These are phyloP conservation scores for Apiospora sp. DNA, from an alignment of 2,329 filamentous ascomycete genomes.

Conservation along the genomic window DNA sequence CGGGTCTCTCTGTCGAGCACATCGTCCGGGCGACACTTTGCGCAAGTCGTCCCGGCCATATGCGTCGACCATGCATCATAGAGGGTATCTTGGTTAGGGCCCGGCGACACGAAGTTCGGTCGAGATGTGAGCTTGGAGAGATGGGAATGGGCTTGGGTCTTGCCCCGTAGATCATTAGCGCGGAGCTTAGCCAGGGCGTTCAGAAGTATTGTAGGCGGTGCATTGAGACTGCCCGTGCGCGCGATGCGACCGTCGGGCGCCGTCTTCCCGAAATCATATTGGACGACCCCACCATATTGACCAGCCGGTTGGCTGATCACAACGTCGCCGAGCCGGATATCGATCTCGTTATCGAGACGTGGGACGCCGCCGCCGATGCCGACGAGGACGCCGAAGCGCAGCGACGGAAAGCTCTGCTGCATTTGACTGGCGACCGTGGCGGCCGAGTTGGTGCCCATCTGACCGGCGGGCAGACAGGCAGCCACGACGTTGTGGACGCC, in stretches of 20 bases:
- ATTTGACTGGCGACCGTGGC: constrained; percentile 33
- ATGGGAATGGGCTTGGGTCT: not conserved
- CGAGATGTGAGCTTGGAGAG: not conserved
- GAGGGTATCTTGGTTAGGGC: not conserved
- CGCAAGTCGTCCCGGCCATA: constrained; percentile 1
- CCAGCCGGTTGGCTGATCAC: constrained; percentile 9
- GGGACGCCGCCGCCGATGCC: constrained; percentile 7
- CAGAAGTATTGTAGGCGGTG: not conserved
- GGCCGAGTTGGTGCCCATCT: constrained; percentile 36
- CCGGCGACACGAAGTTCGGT: not conserved
- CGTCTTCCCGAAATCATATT: constrained; percentile 24
- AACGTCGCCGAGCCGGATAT: constrained; percentile 1
- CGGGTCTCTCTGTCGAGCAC: constrained; percentile 3
- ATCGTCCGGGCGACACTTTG: constrained; percentile 10
- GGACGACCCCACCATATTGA: not conserved
- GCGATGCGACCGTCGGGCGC: constrained; percentile 31
- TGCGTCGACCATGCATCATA: not conserved
- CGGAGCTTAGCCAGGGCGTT: not conserved
- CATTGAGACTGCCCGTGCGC: constrained; percentile 28
- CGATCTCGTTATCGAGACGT: not conserved
- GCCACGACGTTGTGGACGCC: constrained; percentile 32
- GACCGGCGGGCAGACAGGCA: constrained; percentile 33
- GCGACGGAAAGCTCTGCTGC: constrained; percentile 30
- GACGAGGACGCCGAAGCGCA: not conserved
- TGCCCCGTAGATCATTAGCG: not conserved